Base-by-base conservation (phyloP, 2,329 filamentous ascomycete genomes). In the Cercospora brassicicola region DNA sequence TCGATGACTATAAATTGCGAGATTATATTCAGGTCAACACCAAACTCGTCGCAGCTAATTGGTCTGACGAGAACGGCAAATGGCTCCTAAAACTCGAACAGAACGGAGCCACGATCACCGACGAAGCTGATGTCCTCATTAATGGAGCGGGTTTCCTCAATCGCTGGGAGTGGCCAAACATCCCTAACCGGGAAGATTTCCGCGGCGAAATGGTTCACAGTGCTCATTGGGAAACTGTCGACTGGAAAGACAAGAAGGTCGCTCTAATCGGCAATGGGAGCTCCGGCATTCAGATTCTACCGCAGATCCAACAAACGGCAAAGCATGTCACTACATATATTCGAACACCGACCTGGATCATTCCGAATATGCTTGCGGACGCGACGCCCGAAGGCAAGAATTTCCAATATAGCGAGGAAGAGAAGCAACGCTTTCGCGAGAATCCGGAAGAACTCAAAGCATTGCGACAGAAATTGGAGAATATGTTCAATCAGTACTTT, bases 1-100 rank as follows among this genome's bases (percentile, higher is more conserved):
- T 65, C 4, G 63, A 68, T 13, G 63, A 66, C 4, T 65, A 51
- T 20, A 59, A 63, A 18, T 9, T 69, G 51, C 55, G 62, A 53
- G 59, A 62, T 67, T 84, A 84, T 72, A 85, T 86, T 81, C 82
- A 76, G 2, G 84, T 86, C 76, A 81, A 83, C 66, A 82, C 81
- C 6, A 78, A 83, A 68, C 80, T 85, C 5, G 73, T 80, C 0
- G 81, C 81, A 4, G 81, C 81, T 18, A 80, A 81, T 48, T 86
- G 84, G 84, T 76, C 83, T 55, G 82, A 85, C 20, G 78, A 82
- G 0, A 75, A 72, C 2, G 83, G 83, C 2, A 77, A 83, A 67
- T 86, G 84, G 84, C 80, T 78, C 6, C 80, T 86, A n/a, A 82
- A 80, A 26, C 74, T 85, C 30, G 68, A 51, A 65, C 73, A 72